A percentile compares a stretch with the other conserved stretches of the same genome.
These are phyloP conservation scores for Boletus subcaerulescens DNA, from an alignment of 768 basidiomycete genomes.

Conservation along the genomic window DNA sequence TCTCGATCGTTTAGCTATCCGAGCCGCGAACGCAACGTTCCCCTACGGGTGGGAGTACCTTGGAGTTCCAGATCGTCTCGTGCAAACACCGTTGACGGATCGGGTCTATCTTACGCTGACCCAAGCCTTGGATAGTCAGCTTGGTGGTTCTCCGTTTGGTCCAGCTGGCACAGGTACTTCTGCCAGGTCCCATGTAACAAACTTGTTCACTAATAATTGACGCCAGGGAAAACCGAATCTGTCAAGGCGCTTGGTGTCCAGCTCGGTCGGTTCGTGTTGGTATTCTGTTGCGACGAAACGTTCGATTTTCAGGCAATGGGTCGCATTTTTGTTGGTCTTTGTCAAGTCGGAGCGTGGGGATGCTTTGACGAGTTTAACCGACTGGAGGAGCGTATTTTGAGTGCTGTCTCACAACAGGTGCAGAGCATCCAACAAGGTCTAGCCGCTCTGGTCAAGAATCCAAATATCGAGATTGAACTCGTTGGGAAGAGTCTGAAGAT, in stretches of 20 bases:
- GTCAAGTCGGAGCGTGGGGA: slow-evolving; percentile 99
- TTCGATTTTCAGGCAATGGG: slow-evolving; percentile 99
- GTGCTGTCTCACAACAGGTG: slow-evolving; percentile 98
- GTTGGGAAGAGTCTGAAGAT: slow-evolving; percentile 93
- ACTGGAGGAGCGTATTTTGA: slow-evolving; percentile 94
- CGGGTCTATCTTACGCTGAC: slow-evolving; percentile 95
- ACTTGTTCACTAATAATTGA: slow-evolving; percentile 1
- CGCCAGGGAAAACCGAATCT: slow-evolving; percentile 92
- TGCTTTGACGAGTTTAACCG: slow-evolving; percentile 99
- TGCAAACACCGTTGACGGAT: slow-evolving; percentile 97
- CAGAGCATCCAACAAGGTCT: slow-evolving; percentile 98
- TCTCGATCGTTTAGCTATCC: slow-evolving; percentile 75
- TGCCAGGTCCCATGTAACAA: neutral
- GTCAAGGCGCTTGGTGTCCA: slow-evolving; percentile 98
- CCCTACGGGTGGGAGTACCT: slow-evolving; percentile 99
- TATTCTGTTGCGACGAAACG: slow-evolving; percentile 99
- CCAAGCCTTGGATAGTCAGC: slow-evolving; percentile 90
- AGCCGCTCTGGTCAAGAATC: slow-evolving; percentile 75
- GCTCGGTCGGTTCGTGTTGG: slow-evolving; percentile 96
- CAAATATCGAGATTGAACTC: slow-evolving; percentile 88
- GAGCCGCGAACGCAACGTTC: slow-evolving; percentile 88
- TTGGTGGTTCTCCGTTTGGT: slow-evolving; percentile 97
- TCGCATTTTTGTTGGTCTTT: slow-evolving; percentile 96
- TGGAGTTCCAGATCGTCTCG: slow-evolving; percentile 93
- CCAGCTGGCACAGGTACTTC: slow-evolving; percentile 90